Base-by-base conservation (phyloP, 805 yeast species). In the Zygotorulaspora sp. region DNA sequence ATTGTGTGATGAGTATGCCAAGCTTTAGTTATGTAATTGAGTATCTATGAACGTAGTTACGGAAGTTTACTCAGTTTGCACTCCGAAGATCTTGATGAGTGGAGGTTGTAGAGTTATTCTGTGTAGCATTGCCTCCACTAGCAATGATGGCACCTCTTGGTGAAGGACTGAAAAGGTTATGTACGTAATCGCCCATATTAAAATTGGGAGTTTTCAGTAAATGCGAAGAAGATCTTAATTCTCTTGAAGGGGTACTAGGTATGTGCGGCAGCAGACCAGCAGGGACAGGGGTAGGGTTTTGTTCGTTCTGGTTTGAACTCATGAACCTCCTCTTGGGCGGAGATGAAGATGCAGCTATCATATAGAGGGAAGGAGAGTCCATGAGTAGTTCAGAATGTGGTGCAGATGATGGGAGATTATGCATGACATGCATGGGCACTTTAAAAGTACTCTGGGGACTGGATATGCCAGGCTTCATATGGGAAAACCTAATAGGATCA, bases 131-230 rank as follows among this genome's bases (percentile, higher is more conserved):
- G n/a, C 35, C 19, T 14, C 30, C 26, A 2, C 36, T 19, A 6
- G 35, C 31, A 5, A 35, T 3, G 20, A 27, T 33, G 17, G 36
- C 34, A 32, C 58, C 52, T 10, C 58, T 55, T 9, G 65, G 65
- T 8, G 64, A 59, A 9, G 65, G 65, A 35, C 62, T 56, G 47
- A 61, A 61, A 9, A 61, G 45, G 27, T 52, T 58, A 39, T 61
- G 63, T n/a, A 61, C 59, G 44, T 61, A 61, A 35, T 61, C 64
- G 5, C 63, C 63, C 62, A 61, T 59, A 45, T 56, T 58, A 34
- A 61, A 61, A 32, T 57, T 59, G 5, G 62, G 61, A 11, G 62
- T 57, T 40, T 50, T 55, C 15, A 57, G 36, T 8, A 58, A 35
- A 25, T 45, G 38, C 11, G 42, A 33, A 9, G 45, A 21, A 5